Evolutionary conservation across 202 grass and related monocot genomes (phyloP), one percentile per base, ranked within the genome.

Genomic region (Elaeis oleifera): DNA sequence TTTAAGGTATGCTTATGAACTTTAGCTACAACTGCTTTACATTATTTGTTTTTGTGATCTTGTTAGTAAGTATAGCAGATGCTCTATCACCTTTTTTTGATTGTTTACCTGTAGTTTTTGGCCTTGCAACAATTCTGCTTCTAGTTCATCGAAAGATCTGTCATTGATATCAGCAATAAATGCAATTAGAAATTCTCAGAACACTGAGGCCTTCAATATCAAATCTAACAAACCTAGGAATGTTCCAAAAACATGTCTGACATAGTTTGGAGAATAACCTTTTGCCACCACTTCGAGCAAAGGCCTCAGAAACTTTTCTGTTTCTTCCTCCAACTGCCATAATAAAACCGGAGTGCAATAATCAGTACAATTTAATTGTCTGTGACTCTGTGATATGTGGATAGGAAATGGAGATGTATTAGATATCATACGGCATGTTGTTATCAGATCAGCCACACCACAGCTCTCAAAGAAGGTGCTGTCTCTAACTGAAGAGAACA

Each of bases 381-480:
- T 44, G 36, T 44, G 36, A 44, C 36, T 44, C 36, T 44, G 28
- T 31, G 36, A 13, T 44, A 44, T 44, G 13, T 44, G 36, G 36
- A 44, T 44, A 3, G 24, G 53, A 29, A 77, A 72, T 18, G 64
- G 54, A 70, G 4, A 81, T 74, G n/a, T 72, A 16, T 18, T 3
- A 26, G 76, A 59, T 71, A 75, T 84, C 88, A 6, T 97, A 97
- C 92, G 76, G 15, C 92, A 97, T 53, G 92, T 89, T 24, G 92
- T 85, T 80, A 97, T 89, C 25, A 97, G 74, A 74, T 97, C 92
- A 60, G 84, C 92, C 51, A 97, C 88, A 60, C 92, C 88, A 19
- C 88, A 97, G 57, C 92, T 92, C 72, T 97, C 92, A 70, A 97
- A 92, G 76, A 97, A 97, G 28, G 92, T 97, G 80, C 76, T 97